Evolutionary conservation across 768 basidiomycete species (phyloP).

Genomic region (Mycena vitilis): DNA sequence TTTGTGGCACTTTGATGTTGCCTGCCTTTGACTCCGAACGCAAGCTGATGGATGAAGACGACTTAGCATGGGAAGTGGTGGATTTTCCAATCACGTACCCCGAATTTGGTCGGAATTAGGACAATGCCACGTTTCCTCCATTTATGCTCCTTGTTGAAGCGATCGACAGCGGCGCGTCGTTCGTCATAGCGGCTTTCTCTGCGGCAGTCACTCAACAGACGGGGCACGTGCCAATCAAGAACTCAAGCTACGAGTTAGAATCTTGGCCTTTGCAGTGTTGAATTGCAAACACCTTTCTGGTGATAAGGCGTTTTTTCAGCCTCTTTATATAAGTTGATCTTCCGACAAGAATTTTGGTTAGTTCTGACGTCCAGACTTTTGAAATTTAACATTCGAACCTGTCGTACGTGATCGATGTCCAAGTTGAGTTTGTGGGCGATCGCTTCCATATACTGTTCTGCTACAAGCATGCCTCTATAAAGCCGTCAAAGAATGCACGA

Average conservation of each 20-base stretch:
- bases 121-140: slow-evolving; percentile 38
- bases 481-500: not conserved
- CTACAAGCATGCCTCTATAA: slow-evolving; percentile 36
- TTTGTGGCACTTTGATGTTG: too few relatives aligned
- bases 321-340: slow-evolving; percentile 38
- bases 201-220: slow-evolving; percentile 35
- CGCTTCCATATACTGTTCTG: slow-evolving; percentile 37
- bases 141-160: slow-evolving; percentile 37
- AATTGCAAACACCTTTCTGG: slow-evolving; percentile 17
- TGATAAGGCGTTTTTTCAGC: slow-evolving; percentile 37
- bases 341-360: not conserved
- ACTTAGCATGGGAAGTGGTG: not conserved
- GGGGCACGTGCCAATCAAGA: slow-evolving; percentile 37
- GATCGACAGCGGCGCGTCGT: slow-evolving; percentile 30
- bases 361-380: not conserved
- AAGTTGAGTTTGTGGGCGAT: slow-evolving; percentile 34
- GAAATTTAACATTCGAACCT: slow-evolving; percentile 26
- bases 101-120: slow-evolving; percentile 36
- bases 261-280: too few relatives aligned
- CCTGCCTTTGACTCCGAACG: slow-evolving; percentile 34
- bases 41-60: slow-evolving; percentile 20
- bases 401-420: slow-evolving; percentile 36
- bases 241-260: not conserved
- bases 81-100: slow-evolving; percentile 23
- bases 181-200: slow-evolving; percentile 34